Conservation (phyloP, 192 early-diverging fungal genomes). For the Geranomyces variabilis region DNA sequence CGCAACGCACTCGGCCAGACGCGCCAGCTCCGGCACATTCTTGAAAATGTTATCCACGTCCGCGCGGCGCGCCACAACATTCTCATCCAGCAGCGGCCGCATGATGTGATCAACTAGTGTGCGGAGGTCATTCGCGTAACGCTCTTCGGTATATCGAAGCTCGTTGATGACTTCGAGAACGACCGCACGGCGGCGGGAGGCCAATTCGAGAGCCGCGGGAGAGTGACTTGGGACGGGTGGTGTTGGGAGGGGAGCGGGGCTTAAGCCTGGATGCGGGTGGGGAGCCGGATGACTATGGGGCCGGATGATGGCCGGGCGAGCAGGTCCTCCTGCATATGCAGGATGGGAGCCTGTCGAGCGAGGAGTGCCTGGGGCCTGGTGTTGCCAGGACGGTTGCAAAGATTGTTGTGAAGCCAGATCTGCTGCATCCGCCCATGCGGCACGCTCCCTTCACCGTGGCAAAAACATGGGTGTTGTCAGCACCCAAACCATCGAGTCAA, state of each 20-base stretch:
- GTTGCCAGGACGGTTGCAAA: too few relatives aligned
- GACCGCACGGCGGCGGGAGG: background rate
- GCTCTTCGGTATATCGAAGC: conserved; percentile 14
- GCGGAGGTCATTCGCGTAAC: conserved; percentile 18
- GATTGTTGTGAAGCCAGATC: too few relatives aligned
- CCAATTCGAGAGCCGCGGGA: background rate
- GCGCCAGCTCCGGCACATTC: conserved; percentile 1
- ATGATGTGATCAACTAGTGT: conserved; percentile 23
- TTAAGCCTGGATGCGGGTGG: too few relatives aligned
- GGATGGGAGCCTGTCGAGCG: too few relatives aligned
- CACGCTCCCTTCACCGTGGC: background rate
- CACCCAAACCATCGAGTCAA: too few relatives aligned
- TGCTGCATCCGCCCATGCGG: too few relatives aligned
- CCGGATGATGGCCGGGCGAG: too few relatives aligned
- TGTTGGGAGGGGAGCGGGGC: background rate
- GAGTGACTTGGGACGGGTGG: background rate
- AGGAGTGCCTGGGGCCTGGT: too few relatives aligned
- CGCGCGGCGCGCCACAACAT: background rate
- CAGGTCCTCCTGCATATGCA: too few relatives aligned
- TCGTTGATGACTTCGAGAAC: conserved; percentile 6
- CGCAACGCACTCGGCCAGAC: conserved; percentile 3
- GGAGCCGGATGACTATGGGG: too few relatives aligned
- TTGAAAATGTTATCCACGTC: conserved; percentile 25
- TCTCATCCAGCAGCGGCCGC: conserved; percentile 5
- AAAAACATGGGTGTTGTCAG: background rate